Base-by-base conservation (phyloP, 75 land plant species). In the Chamaecyparis obtusa region DNA sequence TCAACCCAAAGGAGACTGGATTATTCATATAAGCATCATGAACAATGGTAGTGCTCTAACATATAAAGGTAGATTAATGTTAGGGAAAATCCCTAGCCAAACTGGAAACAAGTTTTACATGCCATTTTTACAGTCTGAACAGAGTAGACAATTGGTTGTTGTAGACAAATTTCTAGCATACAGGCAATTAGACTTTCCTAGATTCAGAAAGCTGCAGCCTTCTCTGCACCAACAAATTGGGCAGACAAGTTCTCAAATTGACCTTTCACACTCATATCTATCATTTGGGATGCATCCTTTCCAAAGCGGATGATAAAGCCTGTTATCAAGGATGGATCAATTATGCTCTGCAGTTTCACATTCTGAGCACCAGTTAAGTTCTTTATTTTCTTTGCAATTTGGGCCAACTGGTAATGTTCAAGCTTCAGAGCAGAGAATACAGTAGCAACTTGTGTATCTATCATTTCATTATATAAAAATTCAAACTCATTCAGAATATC, bases 361-460 rank as follows among this genome's bases (percentile, higher is more conserved):
- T 88, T 87, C n/a, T 72, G 87, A 10, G 88, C 88, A 19, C 82
- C 82, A 17, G 89, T 72, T 51, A 88, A 46, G 83, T 46, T 75
- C 83, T 87, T 88, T 30, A 88, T 87, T n/a, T 88, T 88, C 89
- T 87, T 86, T 15, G 89, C 88, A 74, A 87, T 88, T 89, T 33
- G 75, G n/a, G 76, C 37, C n/a, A 87, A 49, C 83, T 88, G 83
- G 55, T 43, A 14, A 2, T 87, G 27, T 84, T 88, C 88, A 57
- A 88, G 39, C 76, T 86, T 88, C 75, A 88, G 54, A 35, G 88
- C 88, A 48, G 89, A 88, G 55, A 51, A 55, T 72, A 88, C 89
- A 85, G 43, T 51, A 32, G 83, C 89, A 69, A 88, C 64, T 43
- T 87, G 37, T 24, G 89, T 88, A 33, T 87, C 89, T 30, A 56